Evolutionary conservation across 2,329 filamentous ascomycete genomes (phyloP).

Genomic region (Hyphodiscus sp.): DNA sequence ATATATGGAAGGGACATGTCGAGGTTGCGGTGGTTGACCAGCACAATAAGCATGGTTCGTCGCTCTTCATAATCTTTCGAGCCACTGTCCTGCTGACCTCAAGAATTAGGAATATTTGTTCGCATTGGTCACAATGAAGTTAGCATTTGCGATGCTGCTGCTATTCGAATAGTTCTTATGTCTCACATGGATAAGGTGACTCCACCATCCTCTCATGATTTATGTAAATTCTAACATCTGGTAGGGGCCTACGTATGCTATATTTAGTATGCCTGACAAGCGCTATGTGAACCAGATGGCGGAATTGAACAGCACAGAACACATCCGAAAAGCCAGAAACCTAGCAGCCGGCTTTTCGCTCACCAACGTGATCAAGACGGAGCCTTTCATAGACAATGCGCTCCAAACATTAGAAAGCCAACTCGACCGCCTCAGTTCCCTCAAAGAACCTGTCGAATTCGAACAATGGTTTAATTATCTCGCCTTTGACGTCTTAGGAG

Average conservation of each 20-base stretch:
- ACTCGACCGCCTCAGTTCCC: constrained; percentile 22
- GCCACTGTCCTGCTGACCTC: background rate
- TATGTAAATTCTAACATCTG: background rate
- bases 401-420: constrained; percentile 23
- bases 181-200: background rate
- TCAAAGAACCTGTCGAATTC: constrained; percentile 30
- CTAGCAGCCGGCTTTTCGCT: constrained; percentile 30
- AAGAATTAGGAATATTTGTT: constrained; percentile 32
- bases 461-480: constrained; percentile 36
- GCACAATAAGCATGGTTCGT: constrained; percentile 34
- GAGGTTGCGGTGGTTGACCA: constrained; percentile 31
- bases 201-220: too few species aligned
- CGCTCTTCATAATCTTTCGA: background rate
- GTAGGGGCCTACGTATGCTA: constrained; percentile 30
- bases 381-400: constrained; percentile 24
- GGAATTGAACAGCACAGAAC: constrained; percentile 30
- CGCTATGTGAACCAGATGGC: constrained; percentile 36
- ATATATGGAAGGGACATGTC: constrained; percentile 32
- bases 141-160: constrained; percentile 36
- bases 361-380: constrained; percentile 25
- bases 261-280: constrained; percentile 34
- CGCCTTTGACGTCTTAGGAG: constrained; percentile 32
- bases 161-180: constrained; percentile 2
- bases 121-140: constrained; percentile 39
- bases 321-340: constrained; percentile 31